A percentile compares a stretch with the other conserved stretches of the same genome.
Conservation (phyloP, 495 filamentous ascomycete species). For the Venustampulla echinocandica region DNA sequence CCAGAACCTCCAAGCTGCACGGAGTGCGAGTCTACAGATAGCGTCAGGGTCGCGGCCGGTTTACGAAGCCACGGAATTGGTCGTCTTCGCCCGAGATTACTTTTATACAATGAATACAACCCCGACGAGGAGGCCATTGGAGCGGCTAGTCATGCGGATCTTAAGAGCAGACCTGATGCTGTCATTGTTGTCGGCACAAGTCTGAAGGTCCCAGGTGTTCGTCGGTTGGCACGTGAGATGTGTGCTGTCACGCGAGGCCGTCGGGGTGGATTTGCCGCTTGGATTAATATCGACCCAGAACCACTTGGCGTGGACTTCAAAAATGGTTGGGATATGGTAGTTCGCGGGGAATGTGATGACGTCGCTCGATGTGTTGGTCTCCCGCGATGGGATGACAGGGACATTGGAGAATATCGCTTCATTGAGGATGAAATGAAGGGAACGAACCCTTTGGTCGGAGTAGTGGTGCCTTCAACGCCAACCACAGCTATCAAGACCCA, state of each 20-base stretch:
- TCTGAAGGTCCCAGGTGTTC: conserved; percentile 86
- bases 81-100: conserved; percentile 81
- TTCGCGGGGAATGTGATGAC: conserved; percentile 80
- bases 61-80: conserved; percentile 93
- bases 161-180: conserved; percentile 78
- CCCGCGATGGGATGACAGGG: conserved; percentile 65
- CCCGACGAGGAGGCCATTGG: conserved; percentile 95
- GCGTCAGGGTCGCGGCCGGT: conserved; percentile 67
- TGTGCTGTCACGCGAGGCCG: conserved; percentile 69
- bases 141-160: conserved; percentile 72
- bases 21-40: conserved; percentile 65
- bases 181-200: conserved; percentile 93
- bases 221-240: conserved; percentile 82
- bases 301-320: conserved; percentile 79
- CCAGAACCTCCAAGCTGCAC: conserved; percentile 75
- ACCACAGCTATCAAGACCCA: conserved; percentile 16
- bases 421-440: conserved; percentile 24
- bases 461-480: conserved; percentile 19
- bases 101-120: conserved; percentile 95
- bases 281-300: conserved; percentile 83
- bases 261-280: conserved; percentile 83
- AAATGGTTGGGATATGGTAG: conserved; percentile 84
- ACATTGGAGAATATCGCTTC: conserved; percentile 36
- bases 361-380: conserved; percentile 68
- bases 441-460: conserved; percentile 22